Conservation (phyloP, 2,329 filamentous ascomycete genomes). For the Aspergillus amoenus region DNA sequence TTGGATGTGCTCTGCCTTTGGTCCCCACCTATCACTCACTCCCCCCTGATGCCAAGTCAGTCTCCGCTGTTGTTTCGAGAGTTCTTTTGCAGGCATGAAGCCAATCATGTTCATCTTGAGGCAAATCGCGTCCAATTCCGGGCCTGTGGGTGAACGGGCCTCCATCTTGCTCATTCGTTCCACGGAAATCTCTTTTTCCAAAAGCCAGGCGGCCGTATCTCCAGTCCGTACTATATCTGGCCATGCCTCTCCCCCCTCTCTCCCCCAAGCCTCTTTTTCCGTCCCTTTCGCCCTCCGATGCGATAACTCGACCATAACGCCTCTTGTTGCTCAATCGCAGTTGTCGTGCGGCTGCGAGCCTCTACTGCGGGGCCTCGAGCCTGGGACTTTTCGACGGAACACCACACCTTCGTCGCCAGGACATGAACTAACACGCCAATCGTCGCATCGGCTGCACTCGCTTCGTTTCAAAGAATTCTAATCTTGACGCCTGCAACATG, state of each 20-base stretch:
- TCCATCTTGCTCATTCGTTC: conserved; percentile 13
- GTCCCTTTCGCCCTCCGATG: conserved; percentile 11
- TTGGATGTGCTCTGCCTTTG: conserved; percentile 2
- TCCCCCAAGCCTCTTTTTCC: conserved; percentile 10
- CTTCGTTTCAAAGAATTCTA: conserved; percentile 1
- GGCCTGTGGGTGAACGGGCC: conserved; percentile 20
- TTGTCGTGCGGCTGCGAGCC: conserved; percentile 21
- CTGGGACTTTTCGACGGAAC: conserved; percentile 1
- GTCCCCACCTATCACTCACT: conserved; percentile 12
- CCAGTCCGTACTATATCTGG: conserved; percentile 23
- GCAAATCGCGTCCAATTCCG: conserved; percentile 6
- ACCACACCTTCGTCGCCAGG: conserved; percentile 1
- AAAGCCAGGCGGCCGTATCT: conserved; percentile 1
- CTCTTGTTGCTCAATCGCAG: conserved; percentile 9
- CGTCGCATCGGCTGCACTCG: conserved; percentile 13
- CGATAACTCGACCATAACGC: conserved; percentile 5
- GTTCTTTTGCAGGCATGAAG: conserved; percentile 9
- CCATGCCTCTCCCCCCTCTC: conserved; percentile 15
- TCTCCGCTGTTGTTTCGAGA: conserved; percentile 13
- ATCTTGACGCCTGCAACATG: conserved; percentile 21
- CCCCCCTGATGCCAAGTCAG: conserved; percentile 8
- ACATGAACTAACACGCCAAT: conserved; percentile 15
- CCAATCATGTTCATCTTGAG: conserved; percentile 16
- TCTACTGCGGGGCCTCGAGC: conserved; percentile 20
- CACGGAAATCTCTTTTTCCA: conserved; percentile 12